Percentiles rank a stretch among this genome's conserved stretches.
phyloP scores from a whole-genome alignment of 345 rosid species.

The Brassica rapa region DNA sequence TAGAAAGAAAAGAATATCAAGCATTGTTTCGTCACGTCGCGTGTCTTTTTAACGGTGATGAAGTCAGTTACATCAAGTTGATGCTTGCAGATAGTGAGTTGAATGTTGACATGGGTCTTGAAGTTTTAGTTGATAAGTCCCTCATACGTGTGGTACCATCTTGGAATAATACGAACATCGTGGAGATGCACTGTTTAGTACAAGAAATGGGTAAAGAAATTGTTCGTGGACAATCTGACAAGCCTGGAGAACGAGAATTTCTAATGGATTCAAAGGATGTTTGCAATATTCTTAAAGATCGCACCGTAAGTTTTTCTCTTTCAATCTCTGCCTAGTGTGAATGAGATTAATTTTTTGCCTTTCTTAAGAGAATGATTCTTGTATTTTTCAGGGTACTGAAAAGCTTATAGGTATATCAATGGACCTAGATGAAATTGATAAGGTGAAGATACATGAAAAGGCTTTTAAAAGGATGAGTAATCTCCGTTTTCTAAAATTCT shows the following conservation, averaged over 20 bases:
- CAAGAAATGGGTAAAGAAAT: constrained; percentile 41
- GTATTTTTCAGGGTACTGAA: constrained; percentile 34
- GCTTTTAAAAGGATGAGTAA: constrained; percentile 30
- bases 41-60: constrained; percentile 29
- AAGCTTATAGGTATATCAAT: constrained; percentile 36
- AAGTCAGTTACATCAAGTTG: not conserved
- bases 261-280: constrained; percentile 35
- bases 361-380: not conserved
- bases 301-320: not conserved
- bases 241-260: constrained; percentile 35
- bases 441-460: not conserved
- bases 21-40: constrained; percentile 42
- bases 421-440: not conserved
- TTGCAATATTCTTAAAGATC: constrained; percentile 1
- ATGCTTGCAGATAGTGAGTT: constrained; percentile 23
- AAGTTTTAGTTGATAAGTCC: constrained; percentile 24
- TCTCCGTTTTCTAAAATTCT: constrained; percentile 32
- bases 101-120: constrained; percentile 1
- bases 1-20: constrained; percentile 14
- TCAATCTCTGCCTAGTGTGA: not conserved
- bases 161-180: not conserved
- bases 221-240: constrained; percentile 19
- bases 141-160: not conserved
- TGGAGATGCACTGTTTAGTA: constrained; percentile 41
- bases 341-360: not conserved